A percentile compares a stretch with the other conserved stretches of the same genome.
These are phyloP conservation scores for Rutstroemia sp. DNA, from an alignment of 2,329 filamentous ascomycete species.

Conservation along the genomic window DNA sequence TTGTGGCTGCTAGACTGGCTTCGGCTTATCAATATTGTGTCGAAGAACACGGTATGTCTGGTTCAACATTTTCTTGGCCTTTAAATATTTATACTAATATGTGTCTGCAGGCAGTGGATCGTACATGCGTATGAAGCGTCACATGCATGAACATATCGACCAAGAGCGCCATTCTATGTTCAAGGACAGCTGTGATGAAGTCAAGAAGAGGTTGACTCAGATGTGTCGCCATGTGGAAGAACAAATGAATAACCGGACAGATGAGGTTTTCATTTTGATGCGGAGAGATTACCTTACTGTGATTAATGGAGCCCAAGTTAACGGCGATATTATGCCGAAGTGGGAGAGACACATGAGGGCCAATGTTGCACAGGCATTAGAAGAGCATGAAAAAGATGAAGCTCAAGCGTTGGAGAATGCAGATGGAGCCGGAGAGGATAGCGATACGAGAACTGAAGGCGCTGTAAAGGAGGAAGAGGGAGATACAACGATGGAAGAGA, in stretches of 20 bases:
- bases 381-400: neutral
- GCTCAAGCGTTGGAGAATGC: neutral
- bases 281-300: constrained; percentile 29
- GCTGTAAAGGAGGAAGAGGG: no score
- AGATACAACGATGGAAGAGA: no score
- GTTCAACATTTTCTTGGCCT: neutral
- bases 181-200: constrained; percentile 33
- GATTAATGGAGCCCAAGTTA: constrained; percentile 21
- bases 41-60: constrained; percentile 34
- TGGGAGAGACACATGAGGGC: constrained; percentile 18
- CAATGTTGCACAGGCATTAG: neutral
- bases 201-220: constrained; percentile 33
- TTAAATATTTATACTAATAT: constrained; percentile 6
- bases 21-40: constrained; percentile 39
- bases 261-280: constrained; percentile 28
- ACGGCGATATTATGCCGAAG: constrained; percentile 22
- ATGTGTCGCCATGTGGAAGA: constrained; percentile 30
- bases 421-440: neutral
- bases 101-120: constrained; percentile 32
- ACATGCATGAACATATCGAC: constrained; percentile 41
- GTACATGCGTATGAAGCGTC: constrained; percentile 44
- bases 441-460: neutral
- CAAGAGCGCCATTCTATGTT: constrained; percentile 41
- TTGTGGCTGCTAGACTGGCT: constrained; percentile 39
- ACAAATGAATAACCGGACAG: constrained; percentile 23